These are phyloP conservation scores for Lotus japonicus DNA, from an alignment of 306 rosid species.

Conservation along the genomic window DNA sequence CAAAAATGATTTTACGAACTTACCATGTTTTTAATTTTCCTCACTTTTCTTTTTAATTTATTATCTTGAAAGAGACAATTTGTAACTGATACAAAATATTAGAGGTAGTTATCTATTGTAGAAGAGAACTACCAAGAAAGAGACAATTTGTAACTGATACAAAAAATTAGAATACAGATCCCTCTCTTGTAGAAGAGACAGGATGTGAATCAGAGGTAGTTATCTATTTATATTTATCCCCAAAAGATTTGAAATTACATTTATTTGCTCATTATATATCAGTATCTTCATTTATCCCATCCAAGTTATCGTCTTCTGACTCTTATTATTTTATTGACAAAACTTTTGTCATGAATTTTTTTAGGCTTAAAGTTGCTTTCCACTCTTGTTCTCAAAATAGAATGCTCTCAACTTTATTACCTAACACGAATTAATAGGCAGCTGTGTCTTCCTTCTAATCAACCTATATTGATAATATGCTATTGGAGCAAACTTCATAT, in stretches of 20 bases:
- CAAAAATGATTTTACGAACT: background rate
- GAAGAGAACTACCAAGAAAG: background rate
- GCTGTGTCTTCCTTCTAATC: background rate
- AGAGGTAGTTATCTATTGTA: background rate
- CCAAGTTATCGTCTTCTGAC: background rate
- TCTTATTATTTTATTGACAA: background rate
- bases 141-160: background rate
- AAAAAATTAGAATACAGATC: background rate
- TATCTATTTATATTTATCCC: background rate
- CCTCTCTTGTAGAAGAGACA: background rate
- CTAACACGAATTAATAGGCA: background rate
- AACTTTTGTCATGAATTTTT: background rate
- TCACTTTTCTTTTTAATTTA: background rate
- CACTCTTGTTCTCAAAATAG: background rate
- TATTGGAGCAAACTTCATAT: background rate
- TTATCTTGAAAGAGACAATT: background rate
- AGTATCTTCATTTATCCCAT: background rate
- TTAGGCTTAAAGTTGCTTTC: conserved; percentile 14
- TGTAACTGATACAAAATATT: background rate
- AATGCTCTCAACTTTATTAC: background rate
- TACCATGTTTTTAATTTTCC: background rate
- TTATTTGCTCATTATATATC: background rate
- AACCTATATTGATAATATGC: background rate
- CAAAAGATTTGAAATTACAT: background rate
- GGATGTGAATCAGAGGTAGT: background rate